Percentiles rank a stretch among this genome's conserved stretches.
Evolutionary conservation across 345 rosid species (phyloP).

Genomic region (Ceriops zippeliana): DNA sequence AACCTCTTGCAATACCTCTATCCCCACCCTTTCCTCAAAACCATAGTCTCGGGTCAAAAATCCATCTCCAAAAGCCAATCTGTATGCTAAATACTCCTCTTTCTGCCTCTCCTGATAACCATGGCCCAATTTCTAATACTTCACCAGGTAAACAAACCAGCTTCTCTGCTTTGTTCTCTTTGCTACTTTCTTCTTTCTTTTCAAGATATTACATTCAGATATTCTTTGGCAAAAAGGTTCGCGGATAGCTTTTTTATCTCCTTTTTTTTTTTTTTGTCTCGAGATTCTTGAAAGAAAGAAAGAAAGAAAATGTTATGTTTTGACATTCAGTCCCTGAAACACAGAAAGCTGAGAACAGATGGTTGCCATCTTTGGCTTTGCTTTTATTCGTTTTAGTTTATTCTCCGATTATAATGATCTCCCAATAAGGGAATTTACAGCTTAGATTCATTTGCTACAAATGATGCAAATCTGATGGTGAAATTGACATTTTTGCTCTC

Average conservation of each 20-base stretch:
- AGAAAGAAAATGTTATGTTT: background rate
- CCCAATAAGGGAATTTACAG: no score
- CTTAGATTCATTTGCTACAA: background rate
- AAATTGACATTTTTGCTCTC: slow-evolving; percentile 4
- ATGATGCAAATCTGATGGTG: background rate
- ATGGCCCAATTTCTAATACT: slow-evolving; percentile 23
- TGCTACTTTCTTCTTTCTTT: background rate
- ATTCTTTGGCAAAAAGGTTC: no score
- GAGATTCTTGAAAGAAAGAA: slow-evolving; percentile 2
- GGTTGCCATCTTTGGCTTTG: no score
- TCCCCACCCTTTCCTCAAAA: slow-evolving; percentile 41
- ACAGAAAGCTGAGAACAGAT: background rate
- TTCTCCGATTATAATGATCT: no score
- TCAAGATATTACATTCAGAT: background rate
- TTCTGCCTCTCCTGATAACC: slow-evolving; percentile 44
- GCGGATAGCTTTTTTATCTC: slow-evolving; percentile 13
- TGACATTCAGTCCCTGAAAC: background rate
- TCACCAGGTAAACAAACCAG: slow-evolving; percentile 36
- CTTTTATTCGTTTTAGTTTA: no score
- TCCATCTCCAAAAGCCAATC: slow-evolving; percentile 52
- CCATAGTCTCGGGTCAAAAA: slow-evolving; percentile 42
- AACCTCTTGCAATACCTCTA: slow-evolving; percentile 56
- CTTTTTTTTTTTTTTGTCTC: slow-evolving; percentile 27
- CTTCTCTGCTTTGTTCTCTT: slow-evolving; percentile 3
- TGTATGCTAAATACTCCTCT: slow-evolving; percentile 36